phyloP scores from a whole-genome alignment of 306 rosid genomes.

The Glycyrrhiza uralensis region DNA sequence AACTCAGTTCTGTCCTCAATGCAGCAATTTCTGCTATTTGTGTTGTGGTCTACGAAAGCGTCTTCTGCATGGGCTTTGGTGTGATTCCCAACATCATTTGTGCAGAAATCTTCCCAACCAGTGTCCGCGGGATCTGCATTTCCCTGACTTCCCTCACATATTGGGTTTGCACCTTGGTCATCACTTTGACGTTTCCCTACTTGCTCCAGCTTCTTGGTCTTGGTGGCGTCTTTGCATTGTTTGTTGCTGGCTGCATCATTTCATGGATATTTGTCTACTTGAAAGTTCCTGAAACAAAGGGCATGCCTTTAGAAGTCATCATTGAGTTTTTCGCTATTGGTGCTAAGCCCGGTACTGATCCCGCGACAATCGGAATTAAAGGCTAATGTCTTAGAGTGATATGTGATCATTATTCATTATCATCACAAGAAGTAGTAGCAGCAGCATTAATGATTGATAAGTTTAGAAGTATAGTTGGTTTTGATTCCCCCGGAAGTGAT shows the following conservation, averaged over 20 bases:
- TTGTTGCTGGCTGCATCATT: constrained; percentile 48
- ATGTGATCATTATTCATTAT: not conserved
- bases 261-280: constrained; percentile 64
- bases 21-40: constrained; percentile 47
- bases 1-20: constrained; percentile 34
- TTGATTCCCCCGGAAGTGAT: not conserved
- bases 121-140: constrained; percentile 65
- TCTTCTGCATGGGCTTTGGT: constrained; percentile 69
- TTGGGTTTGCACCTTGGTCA: constrained; percentile 55
- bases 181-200: constrained; percentile 50
- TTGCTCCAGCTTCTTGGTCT: constrained; percentile 58
- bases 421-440: not conserved
- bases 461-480: constrained; percentile 1
- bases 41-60: constrained; percentile 51
- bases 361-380: constrained; percentile 34
- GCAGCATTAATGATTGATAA: not conserved
- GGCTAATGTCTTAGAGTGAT: constrained; percentile 11
- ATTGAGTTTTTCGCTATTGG: constrained; percentile 67
- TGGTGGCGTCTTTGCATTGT: constrained; percentile 51
- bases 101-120: constrained; percentile 67
- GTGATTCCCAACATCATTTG: constrained; percentile 65
- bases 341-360: constrained; percentile 48
- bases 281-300: constrained; percentile 77
- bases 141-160: constrained; percentile 58
- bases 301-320: constrained; percentile 80